Conservation (phyloP, 352 stramenopile species). For the Pythium pyrilobum region DNA sequence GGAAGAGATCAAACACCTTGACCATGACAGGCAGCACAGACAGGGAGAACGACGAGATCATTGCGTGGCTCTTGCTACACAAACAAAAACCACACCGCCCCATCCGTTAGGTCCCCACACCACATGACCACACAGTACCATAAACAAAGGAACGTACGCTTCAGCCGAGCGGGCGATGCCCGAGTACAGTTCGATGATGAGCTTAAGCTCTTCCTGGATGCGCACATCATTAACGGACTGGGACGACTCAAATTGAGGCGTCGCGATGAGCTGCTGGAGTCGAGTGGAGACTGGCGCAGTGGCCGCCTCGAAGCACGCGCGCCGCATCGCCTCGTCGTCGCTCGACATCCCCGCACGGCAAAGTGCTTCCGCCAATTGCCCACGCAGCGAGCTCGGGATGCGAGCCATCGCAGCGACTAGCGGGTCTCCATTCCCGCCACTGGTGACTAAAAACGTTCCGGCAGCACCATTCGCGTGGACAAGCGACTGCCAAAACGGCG, state of each 20-base stretch:
- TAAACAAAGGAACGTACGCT: constrained; percentile 26
- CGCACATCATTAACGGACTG: constrained; percentile 56
- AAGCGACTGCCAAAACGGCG: constrained; percentile 63
- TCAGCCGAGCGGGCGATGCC: constrained; percentile 69
- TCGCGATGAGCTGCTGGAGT: constrained; percentile 47
- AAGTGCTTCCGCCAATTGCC: constrained; percentile 61
- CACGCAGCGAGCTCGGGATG: constrained; percentile 51
- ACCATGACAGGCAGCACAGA: constrained; percentile 68
- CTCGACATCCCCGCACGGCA: constrained; percentile 69
- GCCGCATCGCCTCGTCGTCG: constrained; percentile 34
- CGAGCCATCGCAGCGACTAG: constrained; percentile 46
- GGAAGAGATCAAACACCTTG: constrained; percentile 71
- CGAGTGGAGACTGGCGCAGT: constrained; percentile 39
- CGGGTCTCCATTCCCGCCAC: constrained; percentile 16
- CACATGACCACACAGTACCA: background rate
- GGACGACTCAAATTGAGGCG: constrained; percentile 56
- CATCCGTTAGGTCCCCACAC: background rate
- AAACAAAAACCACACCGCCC: background rate
- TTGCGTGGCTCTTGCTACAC: constrained; percentile 37
- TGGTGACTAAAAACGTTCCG: constrained; percentile 40
- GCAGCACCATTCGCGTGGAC: constrained; percentile 67
- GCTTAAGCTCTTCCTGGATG: constrained; percentile 68
- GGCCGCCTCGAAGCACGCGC: constrained; percentile 52
- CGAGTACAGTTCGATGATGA: constrained; percentile 75
- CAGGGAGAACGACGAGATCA: constrained; percentile 64